Conservation (phyloP, 164 flowering plant genomes). For the Macadamia integrifolia region DNA sequence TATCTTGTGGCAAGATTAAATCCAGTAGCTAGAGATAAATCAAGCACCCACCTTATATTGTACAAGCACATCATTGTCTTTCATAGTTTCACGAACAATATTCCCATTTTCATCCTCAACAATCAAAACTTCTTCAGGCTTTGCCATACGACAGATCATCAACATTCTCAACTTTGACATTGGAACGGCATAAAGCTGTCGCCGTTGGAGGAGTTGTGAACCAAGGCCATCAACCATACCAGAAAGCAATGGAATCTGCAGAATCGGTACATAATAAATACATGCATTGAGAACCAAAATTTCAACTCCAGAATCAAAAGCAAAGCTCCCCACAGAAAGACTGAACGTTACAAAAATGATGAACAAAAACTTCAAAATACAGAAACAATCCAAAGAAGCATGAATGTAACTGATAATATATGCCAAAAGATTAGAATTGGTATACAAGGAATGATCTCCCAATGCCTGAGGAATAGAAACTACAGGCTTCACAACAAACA, state of each 20-base stretch:
- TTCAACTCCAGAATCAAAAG: background rate
- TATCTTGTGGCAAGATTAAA: too few relatives aligned
- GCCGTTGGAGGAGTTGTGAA: constrained; percentile 59
- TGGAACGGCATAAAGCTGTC: constrained; percentile 76
- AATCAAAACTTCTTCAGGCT: constrained; percentile 97
- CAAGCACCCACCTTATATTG: constrained; percentile 72
- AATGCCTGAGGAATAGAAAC: too few relatives aligned
- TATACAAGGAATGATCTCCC: too few relatives aligned
- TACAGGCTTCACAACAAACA: too few relatives aligned
- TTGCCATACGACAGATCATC: constrained; percentile 99
- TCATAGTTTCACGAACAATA: constrained; percentile 98
- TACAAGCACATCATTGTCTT: constrained; percentile 98
- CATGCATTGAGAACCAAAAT: background rate
- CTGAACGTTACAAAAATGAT: background rate
- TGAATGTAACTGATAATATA: too few relatives aligned
- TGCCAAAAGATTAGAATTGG: too few relatives aligned
- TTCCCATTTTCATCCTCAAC: constrained; percentile 99
- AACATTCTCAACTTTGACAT: constrained; percentile 90
- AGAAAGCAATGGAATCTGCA: constrained; percentile 58
- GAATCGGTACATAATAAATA: background rate
- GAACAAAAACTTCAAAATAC: background rate
- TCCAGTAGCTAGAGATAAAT: too few relatives aligned
- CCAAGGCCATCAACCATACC: constrained; percentile 83
- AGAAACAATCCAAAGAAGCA: too few relatives aligned
- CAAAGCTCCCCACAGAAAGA: background rate